Percentiles rank a stretch among this genome's conserved stretches.
These are phyloP conservation scores for Jimgerdemannia flammicorona DNA, from an alignment of 192 early-diverging fungal genomes.

Conservation along the genomic window DNA sequence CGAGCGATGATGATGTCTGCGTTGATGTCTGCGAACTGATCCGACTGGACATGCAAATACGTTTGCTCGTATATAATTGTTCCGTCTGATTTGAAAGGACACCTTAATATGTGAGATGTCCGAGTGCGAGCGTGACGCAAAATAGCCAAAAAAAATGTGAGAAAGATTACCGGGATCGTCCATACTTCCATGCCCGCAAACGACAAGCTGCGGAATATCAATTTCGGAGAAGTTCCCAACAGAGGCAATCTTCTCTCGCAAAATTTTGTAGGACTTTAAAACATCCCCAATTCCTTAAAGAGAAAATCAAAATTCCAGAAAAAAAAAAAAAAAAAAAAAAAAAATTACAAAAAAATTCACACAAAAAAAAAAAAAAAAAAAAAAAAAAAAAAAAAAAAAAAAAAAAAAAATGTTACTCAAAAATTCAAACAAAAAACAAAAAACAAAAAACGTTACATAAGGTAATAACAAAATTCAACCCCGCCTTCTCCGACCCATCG, in stretches of 20 bases:
- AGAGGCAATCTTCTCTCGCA: conserved; percentile 52
- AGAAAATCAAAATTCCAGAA: neutral
- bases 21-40: conserved; percentile 48
- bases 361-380: neutral
- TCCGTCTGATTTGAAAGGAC: conserved; percentile 42
- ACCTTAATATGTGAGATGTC: no score
- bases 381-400: neutral
- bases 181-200: conserved; percentile 75
- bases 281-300: conserved; percentile 59
- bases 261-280: conserved; percentile 59
- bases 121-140: neutral
- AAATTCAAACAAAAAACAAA: neutral
- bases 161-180: conserved; percentile 59
- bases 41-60: conserved; percentile 35
- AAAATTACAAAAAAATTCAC: neutral
- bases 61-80: conserved; percentile 60
- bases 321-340: no score
- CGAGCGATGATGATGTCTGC: conserved; percentile 58
- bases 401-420: no score
- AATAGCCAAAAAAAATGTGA: neutral
- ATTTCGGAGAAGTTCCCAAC: conserved; percentile 30
- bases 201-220: conserved; percentile 66
- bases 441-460: neutral
- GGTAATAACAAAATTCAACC: neutral
- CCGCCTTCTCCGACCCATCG: no score